Conservation (phyloP, 1,284 basidiomycete species). For the Moesziomyces parantarcticus region DNA sequence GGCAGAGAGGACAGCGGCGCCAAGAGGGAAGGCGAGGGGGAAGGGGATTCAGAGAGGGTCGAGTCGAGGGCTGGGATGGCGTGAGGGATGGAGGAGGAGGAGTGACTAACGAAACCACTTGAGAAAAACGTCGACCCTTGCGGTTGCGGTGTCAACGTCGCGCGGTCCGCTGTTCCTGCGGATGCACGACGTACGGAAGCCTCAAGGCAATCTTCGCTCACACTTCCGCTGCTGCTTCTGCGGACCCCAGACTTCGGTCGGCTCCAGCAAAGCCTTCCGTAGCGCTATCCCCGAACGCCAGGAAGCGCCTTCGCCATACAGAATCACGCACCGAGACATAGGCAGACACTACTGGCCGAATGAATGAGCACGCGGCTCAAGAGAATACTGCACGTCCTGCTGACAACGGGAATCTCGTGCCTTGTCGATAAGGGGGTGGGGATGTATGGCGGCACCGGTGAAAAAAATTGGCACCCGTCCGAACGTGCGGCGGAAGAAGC, state of each 20-base stretch:
- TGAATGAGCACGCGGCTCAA: no score
- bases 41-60: not conserved
- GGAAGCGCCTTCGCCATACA: no score
- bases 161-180: not conserved
- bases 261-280: no score
- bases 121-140: slow-evolving; percentile 30
- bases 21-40: not conserved
- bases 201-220: not conserved
- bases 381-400: no score
- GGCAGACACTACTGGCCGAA: no score
- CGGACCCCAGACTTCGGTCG: no score
- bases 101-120: not conserved
- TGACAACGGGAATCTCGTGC: not conserved
- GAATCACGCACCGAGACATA: no score
- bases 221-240: no score
- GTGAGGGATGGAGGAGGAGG: slow-evolving; percentile 1
- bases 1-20: not conserved
- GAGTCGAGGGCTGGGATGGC: not conserved
- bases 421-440: not conserved
- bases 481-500: slow-evolving; percentile 1
- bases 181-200: no score
- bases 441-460: not conserved
- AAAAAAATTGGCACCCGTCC: not conserved
- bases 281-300: no score
- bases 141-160: slow-evolving; percentile 10